Conservation (phyloP, 208 protist species). For the Trypanosoma boissoni region DNA sequence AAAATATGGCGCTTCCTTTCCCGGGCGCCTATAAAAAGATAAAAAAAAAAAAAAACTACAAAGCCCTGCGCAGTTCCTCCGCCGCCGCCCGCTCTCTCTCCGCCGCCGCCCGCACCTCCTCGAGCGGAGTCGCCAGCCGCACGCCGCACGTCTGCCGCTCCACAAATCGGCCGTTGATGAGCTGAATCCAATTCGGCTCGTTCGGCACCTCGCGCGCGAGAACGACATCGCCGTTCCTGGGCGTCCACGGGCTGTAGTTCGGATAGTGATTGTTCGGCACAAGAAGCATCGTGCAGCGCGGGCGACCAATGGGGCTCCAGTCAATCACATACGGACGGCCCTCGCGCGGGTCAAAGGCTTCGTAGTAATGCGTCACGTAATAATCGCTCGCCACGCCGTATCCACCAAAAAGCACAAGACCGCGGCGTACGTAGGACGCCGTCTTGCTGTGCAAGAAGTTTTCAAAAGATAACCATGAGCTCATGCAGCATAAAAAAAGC, state of each 20-base stretch:
- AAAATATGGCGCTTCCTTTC: background rate
- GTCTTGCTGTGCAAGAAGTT: constrained; percentile 58
- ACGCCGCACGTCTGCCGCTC: constrained; percentile 80
- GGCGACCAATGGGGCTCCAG: constrained; percentile 72
- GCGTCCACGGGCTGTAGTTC: constrained; percentile 85
- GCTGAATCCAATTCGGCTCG: constrained; percentile 72
- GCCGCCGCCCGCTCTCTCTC: constrained; percentile 8
- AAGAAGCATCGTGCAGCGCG: constrained; percentile 66
- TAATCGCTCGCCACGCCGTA: constrained; percentile 79
- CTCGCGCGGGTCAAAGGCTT: constrained; percentile 65
- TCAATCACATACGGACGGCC: constrained; percentile 66
- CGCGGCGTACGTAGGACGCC: constrained; percentile 61
- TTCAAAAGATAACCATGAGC: constrained; percentile 77
- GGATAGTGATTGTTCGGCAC: constrained; percentile 80
- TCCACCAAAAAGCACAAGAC: constrained; percentile 46
- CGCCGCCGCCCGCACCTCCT: constrained; percentile 32
- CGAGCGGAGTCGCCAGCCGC: constrained; percentile 47
- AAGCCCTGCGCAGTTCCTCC: constrained; percentile 2
- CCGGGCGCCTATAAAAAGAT: background rate
- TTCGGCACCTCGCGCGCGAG: constrained; percentile 61
- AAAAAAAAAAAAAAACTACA: background rate
- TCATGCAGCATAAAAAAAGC: constrained; percentile 40
- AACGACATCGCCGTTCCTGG: constrained; percentile 78
- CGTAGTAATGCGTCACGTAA: constrained; percentile 79
- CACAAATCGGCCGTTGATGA: constrained; percentile 82